Base-by-base conservation (phyloP, 495 filamentous ascomycete genomes). In the Parachaetomium inaequale region DNA sequence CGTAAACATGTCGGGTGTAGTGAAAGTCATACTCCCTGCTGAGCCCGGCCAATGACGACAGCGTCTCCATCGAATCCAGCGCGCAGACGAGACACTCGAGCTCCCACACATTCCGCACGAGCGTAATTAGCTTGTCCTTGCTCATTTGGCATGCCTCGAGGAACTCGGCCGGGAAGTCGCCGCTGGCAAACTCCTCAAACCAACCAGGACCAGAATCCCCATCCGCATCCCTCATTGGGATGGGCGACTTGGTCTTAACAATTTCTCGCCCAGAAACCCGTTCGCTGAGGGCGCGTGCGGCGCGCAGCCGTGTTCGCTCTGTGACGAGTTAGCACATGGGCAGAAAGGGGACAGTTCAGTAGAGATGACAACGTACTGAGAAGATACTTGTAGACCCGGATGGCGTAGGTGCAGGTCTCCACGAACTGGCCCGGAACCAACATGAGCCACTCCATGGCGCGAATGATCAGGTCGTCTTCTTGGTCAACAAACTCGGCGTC, bases 391-490 rank as follows among this genome's bases (percentile, higher is more conserved):
- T 96, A 92, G 36, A 92, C 79, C 66, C 84, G 74, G 32, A 82
- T 79, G 38, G 89, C 86, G 40, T 83, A 80, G 17, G 76, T 65
- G 74, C 93, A 91, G 3, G 91, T 88, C 61, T 89, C 81, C 29
- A 78, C 71, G 81, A 89, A 91, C 58, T 90, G 79, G 2, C 82
- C 87, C 28, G 88, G 85, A 15, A 91, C 78, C 49, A 88, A 76
- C 62, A 89, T 74, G 70, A 91, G 87, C 94, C 94, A 98, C 66
- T 96, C 89, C 58, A 96, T 72, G 57, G 87, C 85, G 40, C 87
- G 82, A 53, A 97, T 91, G 60, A 96, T 76, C 45, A 82, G 75
- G 51, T 89, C 83, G 61, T 96, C 91, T 54, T 83, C 68, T 14
- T 57, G n/a, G 17, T 76, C 70, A 7, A 79, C 73, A 15, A 74